Evolutionary conservation across 1,284 basidiomycete species (phyloP).

Genomic region (Trametes pubescens): DNA sequence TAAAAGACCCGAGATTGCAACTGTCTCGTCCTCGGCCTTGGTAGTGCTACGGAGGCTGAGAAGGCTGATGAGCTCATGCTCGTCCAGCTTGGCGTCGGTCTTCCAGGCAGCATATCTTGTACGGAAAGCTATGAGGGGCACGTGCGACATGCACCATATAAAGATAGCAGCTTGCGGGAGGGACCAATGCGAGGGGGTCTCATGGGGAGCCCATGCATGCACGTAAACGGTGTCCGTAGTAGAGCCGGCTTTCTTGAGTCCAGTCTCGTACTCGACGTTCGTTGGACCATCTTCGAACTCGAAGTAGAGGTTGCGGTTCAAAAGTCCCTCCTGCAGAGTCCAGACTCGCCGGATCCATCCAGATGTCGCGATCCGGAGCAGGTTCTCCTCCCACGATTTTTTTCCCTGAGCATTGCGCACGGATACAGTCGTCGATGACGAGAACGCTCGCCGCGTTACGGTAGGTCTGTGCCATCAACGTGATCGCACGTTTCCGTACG

Average conservation of each 20-base stretch:
- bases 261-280: slow-evolving; percentile 5
- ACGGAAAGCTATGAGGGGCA: no score
- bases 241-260: neutral
- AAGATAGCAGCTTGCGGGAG: no score
- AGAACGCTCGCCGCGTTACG: slow-evolving; percentile 21
- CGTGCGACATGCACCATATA: no score
- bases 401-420: slow-evolving; percentile 13
- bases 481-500: slow-evolving; percentile 25
- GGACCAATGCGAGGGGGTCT: no score
- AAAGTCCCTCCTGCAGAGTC: slow-evolving; percentile 33
- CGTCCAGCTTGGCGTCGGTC: no score
- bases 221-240: no score
- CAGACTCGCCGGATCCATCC: slow-evolving; percentile 31
- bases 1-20: slow-evolving; percentile 6
- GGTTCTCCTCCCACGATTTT: slow-evolving; percentile 21
- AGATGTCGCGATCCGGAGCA: slow-evolving; percentile 27
- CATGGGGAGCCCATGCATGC: no score
- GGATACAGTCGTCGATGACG: slow-evolving; percentile 29
- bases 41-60: slow-evolving; percentile 1
- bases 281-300: slow-evolving; percentile 27
- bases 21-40: slow-evolving; percentile 9
- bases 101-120: no score
- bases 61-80: neutral
- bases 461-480: slow-evolving; percentile 31
- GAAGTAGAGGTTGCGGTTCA: slow-evolving; percentile 29